Base-by-base conservation (phyloP, 2,329 filamentous ascomycete species). In the Alternaria infectoria region DNA sequence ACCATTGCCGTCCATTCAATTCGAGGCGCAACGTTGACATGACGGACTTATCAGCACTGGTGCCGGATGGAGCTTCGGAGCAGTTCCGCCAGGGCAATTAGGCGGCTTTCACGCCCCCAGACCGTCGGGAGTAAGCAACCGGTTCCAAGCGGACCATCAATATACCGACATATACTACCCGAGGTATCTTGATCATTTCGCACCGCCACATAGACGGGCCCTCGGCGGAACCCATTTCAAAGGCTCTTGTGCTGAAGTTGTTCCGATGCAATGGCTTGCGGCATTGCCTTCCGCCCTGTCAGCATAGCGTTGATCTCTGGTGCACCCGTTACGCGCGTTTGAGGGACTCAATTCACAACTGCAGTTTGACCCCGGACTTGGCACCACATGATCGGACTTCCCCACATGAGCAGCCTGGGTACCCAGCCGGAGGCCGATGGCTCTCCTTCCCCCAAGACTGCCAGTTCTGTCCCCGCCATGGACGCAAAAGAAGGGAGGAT, bases 401-500 rank as follows among this genome's bases (percentile, higher is more conserved):
- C 76, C 76, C 76, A 78, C 71, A 73, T 67, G 65, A 65, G 59
- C 59, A 57, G 62, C 62, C 66, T 72, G 56, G 50, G 45, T 43
- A 56, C 73, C 57, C 69, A 74, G 68, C 66, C 70, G 71, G 65
- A 70, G 50, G 64, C 54, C 70, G 69, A 69, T 68, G 68, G 69
- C 49, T 67, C 69, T 64, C 69, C 69, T 59, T 69, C 73, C 55
- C 69, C 70, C 62, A 69, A 65, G 59, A 69, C 71, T 69, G 61
- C 73, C 64, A 70, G 55, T 65, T 68, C 72, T 63, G 71, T 66
- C 56, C 61, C 68, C 74, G 67, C 70, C 62, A 77, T 79, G 75
- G 76, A 78, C 50, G 68, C 67, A 69, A 76, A 71, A 72, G 76
- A 79, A 65, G 75, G 74, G 30, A 74, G 76, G 64, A 74, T 73